Base-by-base conservation (phyloP, 192 early-diverging fungal species). In the Coemansia sp. region DNA sequence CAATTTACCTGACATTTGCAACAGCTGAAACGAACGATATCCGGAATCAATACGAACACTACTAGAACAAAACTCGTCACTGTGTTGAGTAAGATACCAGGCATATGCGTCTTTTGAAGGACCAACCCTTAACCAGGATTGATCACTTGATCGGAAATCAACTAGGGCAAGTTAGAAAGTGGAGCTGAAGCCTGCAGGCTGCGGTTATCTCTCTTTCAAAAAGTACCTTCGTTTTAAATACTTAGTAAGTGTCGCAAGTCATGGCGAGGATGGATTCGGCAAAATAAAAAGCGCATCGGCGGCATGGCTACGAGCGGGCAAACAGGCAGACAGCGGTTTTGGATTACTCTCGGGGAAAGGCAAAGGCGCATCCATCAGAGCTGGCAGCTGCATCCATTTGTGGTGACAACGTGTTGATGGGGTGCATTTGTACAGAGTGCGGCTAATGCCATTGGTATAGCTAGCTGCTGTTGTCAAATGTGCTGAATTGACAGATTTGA, bases 171-270 rank as follows among this genome's bases (percentile, higher is more conserved):
- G 15, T 49, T 49, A 19, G 48, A 49, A 49, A 49, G 19, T 19
- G 15, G 48, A 21, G 21, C 5, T n/a, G 48, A 49, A 8, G 48
- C 48, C 7, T 8, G 48, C 48, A 21, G 24, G 32, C 5, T 35
- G 29, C 8, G 5, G 32, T 10, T 35, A 56, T 56, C 54, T 56
- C 54, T 56, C 54, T 56, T 60, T 51, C 37, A 62, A 65, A 22
- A 65, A 56, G 56, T 56, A 60, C 59, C 29, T 65, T 58, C 58
- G 64, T 48, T 59, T 48, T 51, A 27, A 54, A 29, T 72, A 62
- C 56, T 69, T 58, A 69, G 75, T 78, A 78, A 72, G 75, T 78
- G 58, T 69, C 41, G 62, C 58, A 53, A 29, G 24, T 14, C 19
- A 38, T 50, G 23, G 15, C 27, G 51, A 35, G 24, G 50, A 65